Percentiles rank a stretch among this genome's conserved stretches.
These are phyloP conservation scores for Debaryomycetaceae sp. DNA, from an alignment of 1,139 yeast species.

Conservation along the genomic window DNA sequence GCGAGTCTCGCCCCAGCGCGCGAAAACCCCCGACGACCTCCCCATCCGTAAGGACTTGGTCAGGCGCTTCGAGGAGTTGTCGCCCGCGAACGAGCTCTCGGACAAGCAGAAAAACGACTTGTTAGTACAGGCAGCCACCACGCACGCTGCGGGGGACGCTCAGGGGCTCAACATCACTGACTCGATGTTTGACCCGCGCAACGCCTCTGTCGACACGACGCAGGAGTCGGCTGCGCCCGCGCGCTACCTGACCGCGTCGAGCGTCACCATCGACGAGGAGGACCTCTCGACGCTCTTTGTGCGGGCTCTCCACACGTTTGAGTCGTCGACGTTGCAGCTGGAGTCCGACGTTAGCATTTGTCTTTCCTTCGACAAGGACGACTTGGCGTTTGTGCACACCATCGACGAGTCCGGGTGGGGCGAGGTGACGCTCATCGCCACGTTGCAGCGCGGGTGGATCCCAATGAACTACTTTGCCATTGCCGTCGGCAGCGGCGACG, in stretches of 20 bases:
- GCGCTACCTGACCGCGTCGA: conserved; percentile 3
- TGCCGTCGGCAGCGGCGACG: conserved; percentile 40
- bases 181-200: conserved; percentile 18
- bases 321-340: conserved; percentile 60
- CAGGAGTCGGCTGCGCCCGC: conserved; percentile 1
- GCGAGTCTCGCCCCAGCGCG: conserved; percentile 4
- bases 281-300: conserved; percentile 47
- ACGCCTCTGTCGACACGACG: conserved; percentile 1
- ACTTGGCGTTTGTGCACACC: conserved; percentile 81
- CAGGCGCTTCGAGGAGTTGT: conserved; percentile 15
- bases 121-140: conserved; percentile 12
- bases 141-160: conserved; percentile 11
- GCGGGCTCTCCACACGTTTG: conserved; percentile 75
- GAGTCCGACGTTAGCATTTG: conserved; percentile 74
- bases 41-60: conserved; percentile 32
- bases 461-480: conserved; percentile 86
- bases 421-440: conserved; percentile 74
- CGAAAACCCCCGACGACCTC: background rate
- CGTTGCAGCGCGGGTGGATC: conserved; percentile 88
- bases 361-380: conserved; percentile 74
- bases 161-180: conserved; percentile 19
- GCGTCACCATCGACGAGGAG: conserved; percentile 21
- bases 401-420: conserved; percentile 98
- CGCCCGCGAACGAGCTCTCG: conserved; percentile 9
- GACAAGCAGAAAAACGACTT: conserved; percentile 17